phyloP scores from a whole-genome alignment of 495 filamentous ascomycete genomes.

The Trichocladium uniseriatum region DNA sequence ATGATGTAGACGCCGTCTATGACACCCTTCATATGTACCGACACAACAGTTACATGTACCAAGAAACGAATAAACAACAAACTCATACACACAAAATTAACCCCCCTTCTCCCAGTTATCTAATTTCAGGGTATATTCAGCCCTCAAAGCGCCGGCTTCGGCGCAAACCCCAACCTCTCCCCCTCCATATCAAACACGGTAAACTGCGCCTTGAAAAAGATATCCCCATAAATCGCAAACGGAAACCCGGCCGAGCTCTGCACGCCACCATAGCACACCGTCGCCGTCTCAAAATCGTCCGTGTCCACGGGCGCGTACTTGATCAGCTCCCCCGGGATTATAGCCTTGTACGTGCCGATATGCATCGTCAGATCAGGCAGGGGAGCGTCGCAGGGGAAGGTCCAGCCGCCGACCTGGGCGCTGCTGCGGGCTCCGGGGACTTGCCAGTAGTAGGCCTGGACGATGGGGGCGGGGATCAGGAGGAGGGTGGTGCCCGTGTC shows the following conservation, averaged over 20 bases:
- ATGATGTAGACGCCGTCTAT: too few relatives aligned
- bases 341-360: constrained; percentile 48
- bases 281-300: constrained; percentile 27
- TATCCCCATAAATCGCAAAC: constrained; percentile 70
- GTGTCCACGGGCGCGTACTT: constrained; percentile 46
- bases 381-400: constrained; percentile 28
- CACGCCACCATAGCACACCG: constrained; percentile 56
- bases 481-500: constrained; percentile 69
- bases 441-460: constrained; percentile 57
- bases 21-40: too few relatives aligned
- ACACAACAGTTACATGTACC: too few relatives aligned
- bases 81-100: too few relatives aligned
- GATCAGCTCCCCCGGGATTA: constrained; percentile 52
- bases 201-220: constrained; percentile 78
- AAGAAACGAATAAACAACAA: too few relatives aligned
- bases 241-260: constrained; percentile 53
- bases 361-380: constrained; percentile 41
- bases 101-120: too few relatives aligned
- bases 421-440: constrained; percentile 47
- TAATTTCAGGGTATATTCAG: too few relatives aligned
- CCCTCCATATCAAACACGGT: constrained; percentile 59
- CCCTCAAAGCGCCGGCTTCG: constrained; percentile 16
- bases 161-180: constrained; percentile 54
- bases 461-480: constrained; percentile 49
- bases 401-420: constrained; percentile 42